Base-by-base conservation (phyloP, 23 red algal genomes). In the Chondrus crispus region DNA sequence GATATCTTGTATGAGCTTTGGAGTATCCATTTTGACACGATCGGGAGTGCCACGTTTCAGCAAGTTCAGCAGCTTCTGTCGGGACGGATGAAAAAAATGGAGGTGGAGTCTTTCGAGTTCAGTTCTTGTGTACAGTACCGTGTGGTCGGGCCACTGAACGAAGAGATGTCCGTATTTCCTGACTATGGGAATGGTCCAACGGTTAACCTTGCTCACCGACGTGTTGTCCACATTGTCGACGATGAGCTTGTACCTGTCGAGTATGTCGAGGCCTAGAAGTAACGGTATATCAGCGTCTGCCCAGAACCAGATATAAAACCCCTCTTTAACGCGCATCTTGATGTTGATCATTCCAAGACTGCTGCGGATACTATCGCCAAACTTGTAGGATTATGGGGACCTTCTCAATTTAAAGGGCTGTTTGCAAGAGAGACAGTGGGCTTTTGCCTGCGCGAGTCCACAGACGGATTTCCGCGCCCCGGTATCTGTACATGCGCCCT, bases 41-140 rank as follows among this genome's bases (percentile, higher is more conserved):
- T 62, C 52, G 9, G 78, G 51, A 20, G 9, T 60, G 11, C 11
- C 46, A 11, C 78, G 50, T 22, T 83, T 83, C 6, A 83, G 51
- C 9, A 83, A 29, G 10, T 62, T 37, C 10, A 35, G 57, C 0
- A 54, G 78, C 24, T 68, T 83, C n/a, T 68, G 9, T 7, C 24
- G 8, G 12, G 46, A 40, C 16, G 46, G 53, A 28, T 83, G 78
- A n/a, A 20, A 58, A 52, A 83, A 60, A 7, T 60, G 8, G 12
- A n/a, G 78, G 52, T 83, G 78, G 26, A 83, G 13, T 0, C 45
- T 53, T 12, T 83, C n/a, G 11, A 83, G 52, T 60, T 83, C 44
- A 8, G 37, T 7, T 14, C 37, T 8, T 46, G 71, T 46, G 37
- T 14, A 77, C 9, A 40, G 0, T 10, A 38, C 19, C 8, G 37